Evolutionary conservation across 441 rosid species (phyloP).

Genomic region (Euphorbia corollata): DNA sequence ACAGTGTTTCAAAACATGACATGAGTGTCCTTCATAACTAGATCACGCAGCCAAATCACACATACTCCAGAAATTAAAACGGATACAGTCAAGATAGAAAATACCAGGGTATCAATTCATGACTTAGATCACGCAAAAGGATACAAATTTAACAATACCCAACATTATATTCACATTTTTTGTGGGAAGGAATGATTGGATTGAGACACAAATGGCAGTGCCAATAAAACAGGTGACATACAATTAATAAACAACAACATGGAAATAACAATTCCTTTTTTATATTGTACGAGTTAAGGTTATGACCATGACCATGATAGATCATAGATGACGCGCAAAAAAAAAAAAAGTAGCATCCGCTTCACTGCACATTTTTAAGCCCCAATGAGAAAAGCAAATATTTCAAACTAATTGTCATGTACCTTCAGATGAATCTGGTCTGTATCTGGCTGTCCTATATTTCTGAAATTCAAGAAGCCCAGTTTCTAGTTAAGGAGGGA

Average conservation of each 20-base stretch:
- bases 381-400: too few relatives aligned
- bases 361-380: too few relatives aligned
- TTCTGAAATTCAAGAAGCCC: slow-evolving; percentile 52
- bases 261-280: not conserved
- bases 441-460: slow-evolving; percentile 79
- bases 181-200: not conserved
- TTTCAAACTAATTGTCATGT: slow-evolving; percentile 13
- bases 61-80: too few relatives aligned
- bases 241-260: not conserved
- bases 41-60: not conserved
- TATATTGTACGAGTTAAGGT: not conserved
- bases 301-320: too few relatives aligned
- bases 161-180: not conserved
- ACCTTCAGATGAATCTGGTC: slow-evolving; percentile 75
- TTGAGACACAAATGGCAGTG: not conserved
- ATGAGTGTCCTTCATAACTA: not conserved
- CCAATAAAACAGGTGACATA: not conserved
- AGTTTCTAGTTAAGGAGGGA: slow-evolving; percentile 20
- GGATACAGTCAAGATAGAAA: slow-evolving; percentile 1
- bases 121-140: not conserved
- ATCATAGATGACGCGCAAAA: not conserved
- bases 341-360: too few relatives aligned
- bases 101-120: not conserved
- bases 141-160: not conserved
- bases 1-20: not conserved